Conservation (phyloP, 1,139 yeast species). For the Lizanozyma gosingica region DNA sequence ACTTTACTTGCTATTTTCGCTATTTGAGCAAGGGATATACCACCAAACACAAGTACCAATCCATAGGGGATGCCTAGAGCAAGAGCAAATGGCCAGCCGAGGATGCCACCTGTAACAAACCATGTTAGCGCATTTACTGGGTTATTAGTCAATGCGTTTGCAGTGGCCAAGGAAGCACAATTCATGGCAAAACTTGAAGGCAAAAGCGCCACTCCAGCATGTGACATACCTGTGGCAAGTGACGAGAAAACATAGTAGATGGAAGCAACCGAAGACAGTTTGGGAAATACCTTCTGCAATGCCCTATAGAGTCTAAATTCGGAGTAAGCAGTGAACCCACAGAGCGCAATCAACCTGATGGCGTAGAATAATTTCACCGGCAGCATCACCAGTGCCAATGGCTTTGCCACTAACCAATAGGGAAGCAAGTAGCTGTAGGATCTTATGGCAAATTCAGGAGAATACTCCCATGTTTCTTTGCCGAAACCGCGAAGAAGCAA, state of each 20-base stretch:
- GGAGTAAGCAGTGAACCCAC: constrained; percentile 41
- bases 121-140: constrained; percentile 34
- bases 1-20: constrained; percentile 1
- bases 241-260: constrained; percentile 31
- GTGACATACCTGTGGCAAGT: constrained; percentile 61
- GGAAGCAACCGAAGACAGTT: constrained; percentile 54
- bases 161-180: constrained; percentile 47
- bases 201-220: constrained; percentile 74
- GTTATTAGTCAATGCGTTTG: constrained; percentile 12
- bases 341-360: constrained; percentile 44
- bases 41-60: constrained; percentile 16
- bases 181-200: constrained; percentile 87
- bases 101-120: constrained; percentile 57
- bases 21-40: constrained; percentile 1
- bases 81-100: constrained; percentile 90
- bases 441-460: constrained; percentile 82
- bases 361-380: constrained; percentile 33
- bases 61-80: constrained; percentile 58
- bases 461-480: constrained; percentile 94
- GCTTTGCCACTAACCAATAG: constrained; percentile 31
- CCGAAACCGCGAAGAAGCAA: constrained; percentile 74
- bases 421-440: constrained; percentile 74
- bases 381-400: constrained; percentile 17
- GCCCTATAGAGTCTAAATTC: constrained; percentile 45
- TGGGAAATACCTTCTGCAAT: constrained; percentile 24